phyloP scores from a whole-genome alignment of 768 basidiomycete genomes.

The Auricularia auricula-judae region DNA sequence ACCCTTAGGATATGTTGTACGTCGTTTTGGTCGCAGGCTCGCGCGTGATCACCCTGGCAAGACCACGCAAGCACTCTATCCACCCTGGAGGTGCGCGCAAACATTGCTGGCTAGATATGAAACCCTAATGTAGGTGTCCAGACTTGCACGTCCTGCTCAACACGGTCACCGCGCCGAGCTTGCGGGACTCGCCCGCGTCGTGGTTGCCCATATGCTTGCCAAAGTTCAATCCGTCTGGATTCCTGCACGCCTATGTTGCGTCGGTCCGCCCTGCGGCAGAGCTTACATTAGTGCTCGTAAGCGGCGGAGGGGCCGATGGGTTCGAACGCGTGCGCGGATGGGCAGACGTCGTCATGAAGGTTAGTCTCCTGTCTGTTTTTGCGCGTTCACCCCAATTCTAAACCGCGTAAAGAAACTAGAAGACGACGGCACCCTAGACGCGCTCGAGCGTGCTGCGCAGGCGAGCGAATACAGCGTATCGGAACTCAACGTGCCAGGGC shows the following conservation, averaged over 20 bases:
- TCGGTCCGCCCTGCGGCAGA: slow-evolving; percentile 33
- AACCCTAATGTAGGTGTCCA: slow-evolving; percentile 13
- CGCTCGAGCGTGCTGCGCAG: slow-evolving; percentile 31
- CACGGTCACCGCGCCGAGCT: slow-evolving; percentile 74
- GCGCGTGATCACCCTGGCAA: slow-evolving; percentile 72
- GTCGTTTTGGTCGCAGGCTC: slow-evolving; percentile 73
- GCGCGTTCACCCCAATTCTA: background rate
- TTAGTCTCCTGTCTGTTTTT: slow-evolving; percentile 15
- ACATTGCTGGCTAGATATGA: slow-evolving; percentile 1
- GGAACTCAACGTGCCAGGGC: slow-evolving; percentile 75
- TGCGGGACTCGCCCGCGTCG: slow-evolving; percentile 56
- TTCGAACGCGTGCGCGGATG: slow-evolving; percentile 75
- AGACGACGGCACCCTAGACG: slow-evolving; percentile 37
- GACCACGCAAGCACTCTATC: slow-evolving; percentile 89
- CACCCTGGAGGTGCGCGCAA: slow-evolving; percentile 70
- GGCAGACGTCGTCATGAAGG: slow-evolving; percentile 57
- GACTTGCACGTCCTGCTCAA: slow-evolving; percentile 92
- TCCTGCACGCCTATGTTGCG: slow-evolving; percentile 84
- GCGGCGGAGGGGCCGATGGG: slow-evolving; percentile 51
- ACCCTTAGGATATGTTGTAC: slow-evolving; percentile 73
- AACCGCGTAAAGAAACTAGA: slow-evolving; percentile 43
- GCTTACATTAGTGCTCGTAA: slow-evolving; percentile 70
- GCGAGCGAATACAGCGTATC: slow-evolving; percentile 56
- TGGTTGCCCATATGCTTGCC: slow-evolving; percentile 97
- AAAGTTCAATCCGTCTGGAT: slow-evolving; percentile 80